Evolutionary conservation across 2,329 filamentous ascomycete genomes (phyloP), one percentile per base, ranked within the genome.

Genomic region (Thielaviopsis euricoi): DNA sequence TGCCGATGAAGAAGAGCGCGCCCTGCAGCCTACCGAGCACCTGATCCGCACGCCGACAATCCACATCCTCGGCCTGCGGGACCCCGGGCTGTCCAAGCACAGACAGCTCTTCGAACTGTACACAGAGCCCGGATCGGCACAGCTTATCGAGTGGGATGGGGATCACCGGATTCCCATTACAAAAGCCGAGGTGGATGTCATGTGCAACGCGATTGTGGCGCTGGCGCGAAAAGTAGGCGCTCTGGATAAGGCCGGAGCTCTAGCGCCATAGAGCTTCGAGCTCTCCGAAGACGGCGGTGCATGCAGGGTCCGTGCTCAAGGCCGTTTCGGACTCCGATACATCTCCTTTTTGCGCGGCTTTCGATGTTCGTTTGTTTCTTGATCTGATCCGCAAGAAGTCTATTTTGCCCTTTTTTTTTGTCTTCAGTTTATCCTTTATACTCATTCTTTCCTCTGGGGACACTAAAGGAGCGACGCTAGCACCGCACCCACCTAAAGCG

Each of bases 61-160:
- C 5, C 84, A 87, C 69, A 81, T 87, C 1, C 83, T 87, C 69
- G 84, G 85, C 0, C 63, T 81, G 61, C 70, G 71, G 19, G 82
- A 85, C 67, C 72, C 76, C 0, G 81, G 81, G 0, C 64, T 89
- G 23, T 70, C 77, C 60, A 68, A 79, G 51, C 84, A 87, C 65
- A 69, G 75, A 57, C 71, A 74, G 65, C 64, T 84, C 63, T 65
- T 81, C 55, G 67, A 78, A 9, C 68, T 77, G 55, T 89, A 83
- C 66, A 86, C 81, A 65, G 73, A 79, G 54, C 65, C 71, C 10
- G 75, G 73, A 0, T 79, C 71, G 2, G 71, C 76, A 6, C 74
- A 69, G 46, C 61, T 89, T 52, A 67, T 90, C 1, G 83, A 89
- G 67, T 90, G 86, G 87, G 77, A 87, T 59, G 86, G 85, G 0